Evolutionary conservation across 2,329 filamentous ascomycete genomes (phyloP), one percentile per base, ranked within the genome.

Genomic region (Nothophoma quercina): DNA sequence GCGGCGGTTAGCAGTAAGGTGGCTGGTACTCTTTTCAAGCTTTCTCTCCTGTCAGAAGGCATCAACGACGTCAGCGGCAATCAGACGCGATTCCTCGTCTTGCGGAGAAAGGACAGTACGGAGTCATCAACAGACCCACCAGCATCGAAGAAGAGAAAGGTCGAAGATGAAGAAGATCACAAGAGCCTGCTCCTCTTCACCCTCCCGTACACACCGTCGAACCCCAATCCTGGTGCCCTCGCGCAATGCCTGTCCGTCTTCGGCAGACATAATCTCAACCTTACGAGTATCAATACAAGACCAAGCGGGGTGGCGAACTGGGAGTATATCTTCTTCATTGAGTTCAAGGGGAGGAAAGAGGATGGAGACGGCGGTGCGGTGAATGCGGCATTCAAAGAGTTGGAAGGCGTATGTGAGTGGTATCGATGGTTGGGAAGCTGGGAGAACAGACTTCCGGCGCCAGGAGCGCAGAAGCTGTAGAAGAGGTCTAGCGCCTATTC

Each of bases 261-360:
- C 77, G 86, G 87, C 58, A 79, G 78, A 7, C 82, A 85, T 61
- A 82, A 83, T 5, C 80, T 97, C 51, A 96, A 97, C 71, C 78
- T 98, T 62, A 97, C 93, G 23, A 93, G 88, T 72, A 96, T 98
- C 74, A 93, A 92, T 71, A 92, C 90, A 60, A 78, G 93, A 59
- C 93, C 93, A 5, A 92, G 90, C 65, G 83, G 89, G 49, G 79
- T 83, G 30, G 77, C 79, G 62, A 85, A 89, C 16, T 98, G 96
- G 85, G 87, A 96, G 71, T 98, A 98, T 76, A 84, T 97, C 29
- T 97, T 98, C 77, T 93, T 98, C 70, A 87, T 97, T 23, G 93
- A 98, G 79, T 92, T 96, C 65, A 84, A 89, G 71, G 88, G 89
- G 1, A 82, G 85, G 70, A 77, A 76, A 60, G 79, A 80, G 53